Percentiles rank a stretch among this genome's conserved stretches.
These are phyloP conservation scores for Hydnum rufescens DNA, from an alignment of 768 basidiomycete genomes.

Conservation along the genomic window DNA sequence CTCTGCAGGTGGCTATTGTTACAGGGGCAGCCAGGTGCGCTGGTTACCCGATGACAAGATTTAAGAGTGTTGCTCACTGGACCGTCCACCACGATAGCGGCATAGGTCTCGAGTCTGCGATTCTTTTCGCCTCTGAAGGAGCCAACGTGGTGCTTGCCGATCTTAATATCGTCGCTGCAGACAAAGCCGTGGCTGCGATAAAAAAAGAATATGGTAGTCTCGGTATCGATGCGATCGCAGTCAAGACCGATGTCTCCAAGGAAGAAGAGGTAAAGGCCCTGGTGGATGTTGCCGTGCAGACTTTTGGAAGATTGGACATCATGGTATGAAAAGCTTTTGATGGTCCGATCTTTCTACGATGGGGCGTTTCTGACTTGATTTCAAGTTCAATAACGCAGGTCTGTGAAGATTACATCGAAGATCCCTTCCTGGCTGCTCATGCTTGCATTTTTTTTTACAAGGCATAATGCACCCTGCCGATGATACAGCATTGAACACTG, in stretches of 20 bases:
- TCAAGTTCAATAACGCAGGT: constrained; percentile 86
- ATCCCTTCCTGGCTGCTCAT: no score
- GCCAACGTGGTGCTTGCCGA: constrained; percentile 81
- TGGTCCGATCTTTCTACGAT: constrained; percentile 1
- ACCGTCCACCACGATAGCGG: constrained; percentile 35
- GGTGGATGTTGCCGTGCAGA: constrained; percentile 57
- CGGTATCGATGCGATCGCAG: constrained; percentile 25
- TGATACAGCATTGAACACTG: constrained; percentile 89
- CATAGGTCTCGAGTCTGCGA: constrained; percentile 88
- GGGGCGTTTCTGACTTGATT: neutral
- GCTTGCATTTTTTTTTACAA: constrained; percentile 14
- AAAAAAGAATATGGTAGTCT: constrained; percentile 20
- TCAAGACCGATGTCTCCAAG: constrained; percentile 74
- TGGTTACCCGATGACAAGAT: neutral
- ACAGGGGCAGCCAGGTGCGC: constrained; percentile 82
- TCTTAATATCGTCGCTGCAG: constrained; percentile 56
- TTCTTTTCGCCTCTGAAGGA: constrained; percentile 88
- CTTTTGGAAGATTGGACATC: constrained; percentile 87
- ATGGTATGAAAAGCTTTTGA: constrained; percentile 37
- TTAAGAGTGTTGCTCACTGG: constrained; percentile 5
- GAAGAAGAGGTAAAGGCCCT: constrained; percentile 70
- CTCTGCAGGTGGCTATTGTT: constrained; percentile 44
- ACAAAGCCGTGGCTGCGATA: constrained; percentile 47
- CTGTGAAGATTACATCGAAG: no score
- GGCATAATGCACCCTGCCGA: constrained; percentile 98